These are phyloP conservation scores for Chondrus crispus DNA, from an alignment of 23 red algal species.

Conservation along the genomic window DNA sequence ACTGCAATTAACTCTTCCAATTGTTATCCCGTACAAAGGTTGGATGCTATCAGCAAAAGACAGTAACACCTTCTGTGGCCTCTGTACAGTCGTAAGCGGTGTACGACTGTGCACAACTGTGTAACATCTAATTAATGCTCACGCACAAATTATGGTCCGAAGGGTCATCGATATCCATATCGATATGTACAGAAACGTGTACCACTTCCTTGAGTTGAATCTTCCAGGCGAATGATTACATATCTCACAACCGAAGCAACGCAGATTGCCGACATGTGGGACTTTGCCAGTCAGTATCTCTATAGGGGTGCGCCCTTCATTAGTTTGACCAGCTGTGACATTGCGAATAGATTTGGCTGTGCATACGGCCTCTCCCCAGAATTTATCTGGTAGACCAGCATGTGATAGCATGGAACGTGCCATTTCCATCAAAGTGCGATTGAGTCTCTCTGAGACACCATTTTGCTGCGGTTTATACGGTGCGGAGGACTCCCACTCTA, in stretches of 20 bases:
- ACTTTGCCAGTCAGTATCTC: neutral
- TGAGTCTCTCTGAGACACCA: conserved; percentile 10
- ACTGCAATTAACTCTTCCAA: no score
- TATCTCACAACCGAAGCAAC: neutral
- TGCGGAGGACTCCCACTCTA: neutral
- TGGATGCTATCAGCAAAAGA: no score
- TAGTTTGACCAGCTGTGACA: neutral
- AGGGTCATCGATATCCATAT: no score
- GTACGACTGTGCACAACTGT: no score
- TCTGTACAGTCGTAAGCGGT: no score
- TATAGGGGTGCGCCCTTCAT: neutral
- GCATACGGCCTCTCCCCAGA: neutral
- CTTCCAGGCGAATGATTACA: neutral
- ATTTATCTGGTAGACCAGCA: neutral
- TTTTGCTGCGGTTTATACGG: conserved; percentile 10
- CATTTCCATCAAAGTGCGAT: conserved; percentile 7
- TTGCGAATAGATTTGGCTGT: neutral
- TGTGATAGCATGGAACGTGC: neutral
- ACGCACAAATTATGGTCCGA: no score
- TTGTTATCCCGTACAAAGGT: no score
- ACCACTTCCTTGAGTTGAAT: no score
- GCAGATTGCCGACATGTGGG: neutral
- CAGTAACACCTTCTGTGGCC: no score
- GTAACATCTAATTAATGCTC: no score
- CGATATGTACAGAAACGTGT: no score